Evolutionary conservation across 805 yeast genomes (phyloP).

Genomic region (Barnettozyma salicaria): DNA sequence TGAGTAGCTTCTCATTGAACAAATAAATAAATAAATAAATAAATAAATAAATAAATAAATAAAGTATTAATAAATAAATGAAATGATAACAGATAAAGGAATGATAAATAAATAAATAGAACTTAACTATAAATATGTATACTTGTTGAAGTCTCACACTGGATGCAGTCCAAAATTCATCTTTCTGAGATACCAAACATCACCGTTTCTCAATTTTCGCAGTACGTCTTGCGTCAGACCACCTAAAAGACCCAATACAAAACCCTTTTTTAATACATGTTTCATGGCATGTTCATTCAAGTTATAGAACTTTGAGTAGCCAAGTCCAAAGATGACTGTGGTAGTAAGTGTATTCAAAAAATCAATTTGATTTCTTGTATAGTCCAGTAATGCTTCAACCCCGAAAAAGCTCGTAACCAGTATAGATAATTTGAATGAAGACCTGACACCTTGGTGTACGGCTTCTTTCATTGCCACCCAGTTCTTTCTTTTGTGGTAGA

Average conservation of each 20-base stretch:
- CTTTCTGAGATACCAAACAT: conserved; percentile 49
- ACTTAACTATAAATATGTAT: not conserved
- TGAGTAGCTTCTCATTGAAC: no score
- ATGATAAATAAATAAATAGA: conserved; percentile 4
- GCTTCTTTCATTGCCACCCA: conserved; percentile 62
- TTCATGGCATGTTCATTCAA: conserved; percentile 38
- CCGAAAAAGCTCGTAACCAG: conserved; percentile 49
- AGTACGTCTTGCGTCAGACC: conserved; percentile 67
- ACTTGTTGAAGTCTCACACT: not conserved
- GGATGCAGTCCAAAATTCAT: conserved; percentile 3
- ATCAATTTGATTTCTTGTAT: conserved; percentile 46
- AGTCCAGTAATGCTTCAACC: conserved; percentile 57
- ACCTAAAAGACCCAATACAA: conserved; percentile 48
- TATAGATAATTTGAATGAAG: conserved; percentile 36
- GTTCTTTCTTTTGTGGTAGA: conserved; percentile 78
- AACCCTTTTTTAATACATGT: conserved; percentile 44
- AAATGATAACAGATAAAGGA: not conserved
- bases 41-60: conserved; percentile 3
- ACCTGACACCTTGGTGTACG: conserved; percentile 39
- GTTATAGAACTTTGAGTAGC: conserved; percentile 39
- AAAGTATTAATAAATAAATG: not conserved
- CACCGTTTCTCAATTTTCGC: conserved; percentile 51
- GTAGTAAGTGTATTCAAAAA: conserved; percentile 58
- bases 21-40: no score
- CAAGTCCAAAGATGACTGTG: conserved; percentile 44